These are phyloP conservation scores for Ceratobasidium sp. DNA, from an alignment of 1,284 basidiomycete genomes.

Conservation along the genomic window DNA sequence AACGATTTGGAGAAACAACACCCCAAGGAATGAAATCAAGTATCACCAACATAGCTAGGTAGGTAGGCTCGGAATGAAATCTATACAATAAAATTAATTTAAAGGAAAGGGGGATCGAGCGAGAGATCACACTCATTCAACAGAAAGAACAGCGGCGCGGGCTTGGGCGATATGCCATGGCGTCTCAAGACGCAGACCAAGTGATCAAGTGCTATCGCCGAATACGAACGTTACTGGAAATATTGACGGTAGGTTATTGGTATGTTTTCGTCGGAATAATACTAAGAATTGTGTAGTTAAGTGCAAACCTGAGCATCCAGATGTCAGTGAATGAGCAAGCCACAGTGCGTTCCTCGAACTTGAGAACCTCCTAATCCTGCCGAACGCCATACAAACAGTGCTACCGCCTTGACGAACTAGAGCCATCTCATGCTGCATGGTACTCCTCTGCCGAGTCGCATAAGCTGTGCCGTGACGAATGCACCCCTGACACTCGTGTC, in stretches of 20 bases:
- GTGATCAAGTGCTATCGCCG: conserved; percentile 10
- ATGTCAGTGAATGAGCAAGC: conserved; percentile 8
- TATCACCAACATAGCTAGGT: not conserved
- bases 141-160: not conserved
- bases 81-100: too few species aligned
- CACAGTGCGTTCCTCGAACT: not conserved
- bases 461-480: not conserved
- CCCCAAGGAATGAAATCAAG: not conserved
- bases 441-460: conserved; percentile 8
- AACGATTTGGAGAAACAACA: not conserved
- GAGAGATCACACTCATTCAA: not conserved
- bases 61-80: not conserved
- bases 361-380: not conserved
- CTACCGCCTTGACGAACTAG: not conserved
- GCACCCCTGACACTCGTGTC: conserved; percentile 12
- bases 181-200: not conserved
- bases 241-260: not conserved
- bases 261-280: not conserved
- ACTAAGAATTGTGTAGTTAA: not conserved
- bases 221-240: not conserved
- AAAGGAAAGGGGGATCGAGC: not conserved
- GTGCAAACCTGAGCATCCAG: conserved; percentile 4
- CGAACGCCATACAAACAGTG: too few species aligned
- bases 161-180: not conserved
- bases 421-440: not conserved